These are phyloP conservation scores for Colletotrichum echinochloae DNA, from an alignment of 2,329 filamentous ascomycete genomes.

Conservation along the genomic window DNA sequence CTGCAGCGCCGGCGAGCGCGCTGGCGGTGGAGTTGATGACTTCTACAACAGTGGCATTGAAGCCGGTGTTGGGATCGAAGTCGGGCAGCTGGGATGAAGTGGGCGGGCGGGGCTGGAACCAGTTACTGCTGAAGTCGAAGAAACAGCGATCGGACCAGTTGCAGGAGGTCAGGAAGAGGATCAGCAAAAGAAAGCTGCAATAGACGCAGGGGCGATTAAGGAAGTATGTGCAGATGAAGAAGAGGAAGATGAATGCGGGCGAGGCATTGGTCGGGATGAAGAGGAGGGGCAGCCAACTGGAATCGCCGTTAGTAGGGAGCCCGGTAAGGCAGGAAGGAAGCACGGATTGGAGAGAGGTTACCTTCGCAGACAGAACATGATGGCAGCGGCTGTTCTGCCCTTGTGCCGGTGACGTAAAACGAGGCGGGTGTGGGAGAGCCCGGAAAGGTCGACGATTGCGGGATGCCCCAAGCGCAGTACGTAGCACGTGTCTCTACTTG, in stretches of 20 bases:
- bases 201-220: constrained; percentile 97
- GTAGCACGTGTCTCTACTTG: background rate
- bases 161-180: constrained; percentile 92
- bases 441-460: background rate
- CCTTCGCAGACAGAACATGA: constrained; percentile 74
- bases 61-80: constrained; percentile 48
- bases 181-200: constrained; percentile 94
- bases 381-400: constrained; percentile 29
- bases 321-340: background rate
- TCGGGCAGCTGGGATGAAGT: constrained; percentile 47
- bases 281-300: constrained; percentile 86
- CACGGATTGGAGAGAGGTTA: constrained; percentile 45
- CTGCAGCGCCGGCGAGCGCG: constrained; percentile 74
- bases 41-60: constrained; percentile 64
- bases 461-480: background rate
- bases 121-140: constrained; percentile 91
- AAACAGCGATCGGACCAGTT: constrained; percentile 92
- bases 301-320: constrained; percentile 32
- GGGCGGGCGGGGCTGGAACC: constrained; percentile 85
- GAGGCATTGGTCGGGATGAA: constrained; percentile 90
- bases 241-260: constrained; percentile 86
- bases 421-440: constrained; percentile 15
- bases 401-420: constrained; percentile 10
- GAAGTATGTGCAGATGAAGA: constrained; percentile 94
- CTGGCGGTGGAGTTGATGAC: constrained; percentile 77